Evolutionary conservation across 768 basidiomycete species (phyloP).

Genomic region (Sistotremastrum suecicum): DNA sequence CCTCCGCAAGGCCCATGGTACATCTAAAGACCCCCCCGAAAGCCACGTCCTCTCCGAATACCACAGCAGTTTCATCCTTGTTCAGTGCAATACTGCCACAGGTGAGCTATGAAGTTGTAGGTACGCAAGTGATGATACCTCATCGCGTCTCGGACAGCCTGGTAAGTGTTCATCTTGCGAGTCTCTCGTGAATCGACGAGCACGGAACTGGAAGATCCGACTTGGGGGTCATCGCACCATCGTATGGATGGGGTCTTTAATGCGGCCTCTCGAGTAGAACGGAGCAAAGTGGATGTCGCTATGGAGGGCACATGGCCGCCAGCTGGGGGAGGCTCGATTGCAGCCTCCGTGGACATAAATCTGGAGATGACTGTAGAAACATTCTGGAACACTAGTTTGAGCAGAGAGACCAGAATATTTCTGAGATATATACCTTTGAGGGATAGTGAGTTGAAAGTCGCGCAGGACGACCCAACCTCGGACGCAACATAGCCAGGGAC

Average conservation of each 20-base stretch:
- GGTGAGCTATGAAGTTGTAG: background rate
- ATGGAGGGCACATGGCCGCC: conserved; percentile 65
- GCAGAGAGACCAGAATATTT: no score
- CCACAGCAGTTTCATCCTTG: conserved; percentile 77
- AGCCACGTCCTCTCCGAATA: conserved; percentile 86
- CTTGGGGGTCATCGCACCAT: conserved; percentile 51
- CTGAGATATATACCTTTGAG: background rate
- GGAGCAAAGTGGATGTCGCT: conserved; percentile 52
- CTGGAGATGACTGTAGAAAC: background rate
- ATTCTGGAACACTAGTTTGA: no score
- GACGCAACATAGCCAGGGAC: conserved; percentile 6
- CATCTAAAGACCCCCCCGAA: conserved; percentile 94
- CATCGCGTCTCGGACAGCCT: conserved; percentile 84
- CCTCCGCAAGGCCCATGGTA: conserved; percentile 87
- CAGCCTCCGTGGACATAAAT: conserved; percentile 14
- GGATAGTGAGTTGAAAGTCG: background rate
- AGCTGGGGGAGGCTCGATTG: conserved; percentile 56
- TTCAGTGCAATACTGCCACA: conserved; percentile 53
- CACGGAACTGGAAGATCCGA: no score
- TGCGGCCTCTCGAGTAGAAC: conserved; percentile 50
- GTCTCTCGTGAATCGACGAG: conserved; percentile 44
- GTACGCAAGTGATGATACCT: conserved; percentile 28
- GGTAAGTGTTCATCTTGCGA: conserved; percentile 91
- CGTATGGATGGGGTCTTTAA: conserved; percentile 56
- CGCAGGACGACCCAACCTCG: no score